Percentiles rank a stretch among this genome's conserved stretches.
These are phyloP conservation scores for Malassezia pachydermatis DNA, from an alignment of 1,284 basidiomycete species.

Conservation along the genomic window DNA sequence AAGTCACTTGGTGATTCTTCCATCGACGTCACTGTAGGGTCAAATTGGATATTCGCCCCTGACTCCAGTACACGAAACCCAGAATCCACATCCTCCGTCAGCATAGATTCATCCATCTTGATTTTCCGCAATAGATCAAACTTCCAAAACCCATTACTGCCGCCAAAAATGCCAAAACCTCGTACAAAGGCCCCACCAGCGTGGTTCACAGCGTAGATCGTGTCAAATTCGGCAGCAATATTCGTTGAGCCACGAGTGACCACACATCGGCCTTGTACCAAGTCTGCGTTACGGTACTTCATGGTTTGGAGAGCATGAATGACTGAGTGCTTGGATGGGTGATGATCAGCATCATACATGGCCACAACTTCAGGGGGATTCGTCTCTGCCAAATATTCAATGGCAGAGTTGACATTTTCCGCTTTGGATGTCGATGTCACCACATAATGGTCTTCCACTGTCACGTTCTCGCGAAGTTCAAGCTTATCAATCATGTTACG, in stretches of 20 bases:
- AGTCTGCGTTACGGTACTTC: constrained; percentile 35
- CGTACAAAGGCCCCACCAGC: constrained; percentile 32
- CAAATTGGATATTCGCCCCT: constrained; percentile 37
- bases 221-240: constrained; percentile 37
- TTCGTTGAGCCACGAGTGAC: constrained; percentile 28
- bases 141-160: constrained; percentile 42
- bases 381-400: constrained; percentile 29
- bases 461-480: not conserved
- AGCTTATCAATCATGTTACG: not conserved
- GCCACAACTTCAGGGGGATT: constrained; percentile 30
- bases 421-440: constrained; percentile 29
- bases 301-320: constrained; percentile 33
- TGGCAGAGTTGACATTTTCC: constrained; percentile 32
- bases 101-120: constrained; percentile 36
- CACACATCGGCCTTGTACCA: constrained; percentile 39
- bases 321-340: constrained; percentile 31
- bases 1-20: constrained; percentile 35
- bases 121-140: constrained; percentile 30
- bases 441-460: not conserved
- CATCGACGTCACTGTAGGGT: constrained; percentile 33
- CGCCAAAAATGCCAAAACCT: constrained; percentile 38
- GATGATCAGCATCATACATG: constrained; percentile 39
- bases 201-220: constrained; percentile 39
- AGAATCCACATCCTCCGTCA: constrained; percentile 42
- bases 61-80: constrained; percentile 38